Percentiles rank a stretch among this genome's conserved stretches.
Conservation (phyloP, 2,329 filamentous ascomycete genomes). For the Orbilia oligospora region DNA sequence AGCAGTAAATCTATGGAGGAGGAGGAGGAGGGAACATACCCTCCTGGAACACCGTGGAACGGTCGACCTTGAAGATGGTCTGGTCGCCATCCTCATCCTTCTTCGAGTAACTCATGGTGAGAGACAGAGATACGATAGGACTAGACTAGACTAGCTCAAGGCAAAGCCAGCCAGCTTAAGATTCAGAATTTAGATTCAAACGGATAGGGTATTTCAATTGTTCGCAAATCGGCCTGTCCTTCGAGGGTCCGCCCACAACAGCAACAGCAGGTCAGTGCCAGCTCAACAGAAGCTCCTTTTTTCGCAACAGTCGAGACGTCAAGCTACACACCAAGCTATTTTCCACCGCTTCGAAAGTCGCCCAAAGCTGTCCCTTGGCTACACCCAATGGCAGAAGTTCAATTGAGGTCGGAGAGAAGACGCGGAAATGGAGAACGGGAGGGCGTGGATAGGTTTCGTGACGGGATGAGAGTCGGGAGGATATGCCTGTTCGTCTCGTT, state of each 20-base stretch:
- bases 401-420: conserved; percentile 46
- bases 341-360: conserved; percentile 25
- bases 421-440: conserved; percentile 23
- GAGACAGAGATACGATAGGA: conserved; percentile 8
- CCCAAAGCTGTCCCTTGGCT: conserved; percentile 21
- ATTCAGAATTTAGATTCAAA: conserved; percentile 5
- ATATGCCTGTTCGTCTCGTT: conserved; percentile 51
- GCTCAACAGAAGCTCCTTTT: conserved; percentile 52
- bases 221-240: conserved; percentile 28
- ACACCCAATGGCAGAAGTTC: conserved; percentile 15
- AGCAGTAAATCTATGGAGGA: conserved; percentile 11
- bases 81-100: conserved; percentile 98
- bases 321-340: conserved; percentile 52
- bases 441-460: conserved; percentile 31
- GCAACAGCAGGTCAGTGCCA: conserved; percentile 35
- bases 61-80: conserved; percentile 95
- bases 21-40: conserved; percentile 72
- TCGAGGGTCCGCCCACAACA: not conserved
- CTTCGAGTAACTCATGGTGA: conserved; percentile 92
- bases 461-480: conserved; percentile 33
- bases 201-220: conserved; percentile 37
- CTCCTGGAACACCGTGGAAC: conserved; percentile 98
- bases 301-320: conserved; percentile 32
- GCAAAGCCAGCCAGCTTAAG: conserved; percentile 22
- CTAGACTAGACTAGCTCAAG: conserved; percentile 33